phyloP scores from a whole-genome alignment of 768 basidiomycete genomes.

The Chiua virens region DNA sequence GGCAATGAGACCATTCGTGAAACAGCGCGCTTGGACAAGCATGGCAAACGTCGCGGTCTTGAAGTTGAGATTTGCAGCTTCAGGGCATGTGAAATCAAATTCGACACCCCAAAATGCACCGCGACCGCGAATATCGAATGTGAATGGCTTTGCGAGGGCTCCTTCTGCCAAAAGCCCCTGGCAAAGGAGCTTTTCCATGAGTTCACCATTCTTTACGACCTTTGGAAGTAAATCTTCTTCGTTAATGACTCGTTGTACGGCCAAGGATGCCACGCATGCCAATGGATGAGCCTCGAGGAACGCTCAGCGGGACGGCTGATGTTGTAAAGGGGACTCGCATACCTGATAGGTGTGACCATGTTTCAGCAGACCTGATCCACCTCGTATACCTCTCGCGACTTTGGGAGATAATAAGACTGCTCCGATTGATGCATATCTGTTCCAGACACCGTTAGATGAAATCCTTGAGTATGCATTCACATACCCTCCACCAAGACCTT shows the following conservation, averaged over 20 bases:
- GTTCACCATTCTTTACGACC: slow-evolving; percentile 56
- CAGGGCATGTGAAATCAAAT: slow-evolving; percentile 63
- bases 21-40: slow-evolving; percentile 67
- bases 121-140: slow-evolving; percentile 80
- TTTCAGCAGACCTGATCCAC: slow-evolving; percentile 71
- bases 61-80: slow-evolving; percentile 47
- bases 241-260: slow-evolving; percentile 73
- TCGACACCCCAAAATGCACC: slow-evolving; percentile 87
- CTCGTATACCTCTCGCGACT: slow-evolving; percentile 68
- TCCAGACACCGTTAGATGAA: slow-evolving; percentile 4
- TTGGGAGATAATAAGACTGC: slow-evolving; percentile 75
- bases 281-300: slow-evolving; percentile 63
- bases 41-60: slow-evolving; percentile 60
- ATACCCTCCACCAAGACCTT: slow-evolving; percentile 88
- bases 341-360: slow-evolving; percentile 89
- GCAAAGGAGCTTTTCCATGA: slow-evolving; percentile 56
- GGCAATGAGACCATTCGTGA: slow-evolving; percentile 64
- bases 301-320: neutral
- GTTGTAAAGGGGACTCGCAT: neutral
- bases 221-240: slow-evolving; percentile 71
- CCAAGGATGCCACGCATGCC: slow-evolving; percentile 76
- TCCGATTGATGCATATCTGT: slow-evolving; percentile 78
- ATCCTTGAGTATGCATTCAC: slow-evolving; percentile 15
- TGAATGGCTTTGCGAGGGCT: slow-evolving; percentile 58
- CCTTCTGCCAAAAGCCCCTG: slow-evolving; percentile 55